A percentile compares a stretch with the other conserved stretches of the same genome.
These are phyloP conservation scores for Neurospora sp. DNA, from an alignment of 495 filamentous ascomycete species.

Conservation along the genomic window DNA sequence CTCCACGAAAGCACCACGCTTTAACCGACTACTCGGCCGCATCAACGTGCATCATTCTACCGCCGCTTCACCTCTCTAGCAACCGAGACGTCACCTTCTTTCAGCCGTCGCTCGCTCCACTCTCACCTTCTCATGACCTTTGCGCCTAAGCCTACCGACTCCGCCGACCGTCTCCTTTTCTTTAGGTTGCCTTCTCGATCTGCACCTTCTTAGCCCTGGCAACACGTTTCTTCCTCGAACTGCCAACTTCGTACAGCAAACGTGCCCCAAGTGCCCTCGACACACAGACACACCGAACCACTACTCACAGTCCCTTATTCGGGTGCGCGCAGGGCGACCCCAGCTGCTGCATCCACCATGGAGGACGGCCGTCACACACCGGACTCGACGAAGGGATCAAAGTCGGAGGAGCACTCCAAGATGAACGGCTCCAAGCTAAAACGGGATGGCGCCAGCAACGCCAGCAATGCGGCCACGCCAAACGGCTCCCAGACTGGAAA, in stretches of 20 bases:
- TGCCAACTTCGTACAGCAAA: not conserved
- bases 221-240: not conserved
- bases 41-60: not conserved
- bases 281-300: not conserved
- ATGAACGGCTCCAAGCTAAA: constrained; percentile 23
- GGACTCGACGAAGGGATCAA: constrained; percentile 21
- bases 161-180: not conserved
- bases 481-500: constrained; percentile 26
- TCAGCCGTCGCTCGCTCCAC: not conserved
- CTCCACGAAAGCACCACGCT: not conserved
- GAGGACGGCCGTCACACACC: constrained; percentile 30
- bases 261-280: not conserved
- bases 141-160: not conserved
- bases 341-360: constrained; percentile 17
- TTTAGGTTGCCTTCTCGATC: not conserved
- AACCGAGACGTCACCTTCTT: not conserved
- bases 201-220: not conserved
- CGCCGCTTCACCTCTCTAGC: not conserved
- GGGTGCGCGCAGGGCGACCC: not conserved
- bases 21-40: not conserved
- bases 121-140: not conserved
- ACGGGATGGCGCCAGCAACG: constrained; percentile 25
- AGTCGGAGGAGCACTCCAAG: constrained; percentile 20
- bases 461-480: constrained; percentile 20
- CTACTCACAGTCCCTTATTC: not conserved